phyloP scores from a whole-genome alignment of 2,329 filamentous ascomycete genomes.

The Arthroderma uncinatum region DNA sequence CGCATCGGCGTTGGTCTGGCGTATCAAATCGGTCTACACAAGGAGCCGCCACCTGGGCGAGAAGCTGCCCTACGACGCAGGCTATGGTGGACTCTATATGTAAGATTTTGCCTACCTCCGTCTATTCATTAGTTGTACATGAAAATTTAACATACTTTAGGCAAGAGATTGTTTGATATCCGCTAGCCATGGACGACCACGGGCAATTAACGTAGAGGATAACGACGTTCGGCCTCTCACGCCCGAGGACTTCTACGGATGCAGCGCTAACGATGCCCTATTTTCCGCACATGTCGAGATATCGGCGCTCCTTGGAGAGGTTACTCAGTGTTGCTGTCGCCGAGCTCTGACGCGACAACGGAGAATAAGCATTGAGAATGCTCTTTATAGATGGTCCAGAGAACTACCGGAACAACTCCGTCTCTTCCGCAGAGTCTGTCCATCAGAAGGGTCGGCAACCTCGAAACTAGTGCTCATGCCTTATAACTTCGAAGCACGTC shows the following conservation, averaged over 20 bases:
- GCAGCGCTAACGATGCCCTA: slow-evolving; percentile 22
- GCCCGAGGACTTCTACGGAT: slow-evolving; percentile 26
- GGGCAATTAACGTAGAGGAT: slow-evolving; percentile 31
- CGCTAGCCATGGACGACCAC: slow-evolving; percentile 32
- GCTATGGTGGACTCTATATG: slow-evolving; percentile 37
- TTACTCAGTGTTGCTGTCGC: slow-evolving; percentile 20
- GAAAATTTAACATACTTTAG: slow-evolving; percentile 12
- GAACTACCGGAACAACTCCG: slow-evolving; percentile 22
- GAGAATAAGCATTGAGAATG: slow-evolving; percentile 20
- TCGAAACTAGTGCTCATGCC: slow-evolving; percentile 13
- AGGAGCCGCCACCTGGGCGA: slow-evolving; percentile 27
- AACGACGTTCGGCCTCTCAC: slow-evolving; percentile 30
- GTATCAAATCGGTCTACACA: slow-evolving; percentile 37
- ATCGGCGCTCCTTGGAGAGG: slow-evolving; percentile 28
- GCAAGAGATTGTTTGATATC: slow-evolving; percentile 33
- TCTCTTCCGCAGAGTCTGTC: slow-evolving; percentile 15
- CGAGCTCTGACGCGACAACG: slow-evolving; percentile 20
- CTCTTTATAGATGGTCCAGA: slow-evolving; percentile 29
- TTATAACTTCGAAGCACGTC: slow-evolving; percentile 31
- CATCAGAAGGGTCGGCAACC: slow-evolving; percentile 9
- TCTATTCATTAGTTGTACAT: not conserved
- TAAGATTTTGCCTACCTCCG: slow-evolving; percentile 17
- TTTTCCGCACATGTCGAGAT: slow-evolving; percentile 34
- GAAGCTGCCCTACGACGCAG: slow-evolving; percentile 30
- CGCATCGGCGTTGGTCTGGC: slow-evolving; percentile 34